Evolutionary conservation across 768 basidiomycete genomes (phyloP).

Genomic region (Gelatoporia subvermispora): DNA sequence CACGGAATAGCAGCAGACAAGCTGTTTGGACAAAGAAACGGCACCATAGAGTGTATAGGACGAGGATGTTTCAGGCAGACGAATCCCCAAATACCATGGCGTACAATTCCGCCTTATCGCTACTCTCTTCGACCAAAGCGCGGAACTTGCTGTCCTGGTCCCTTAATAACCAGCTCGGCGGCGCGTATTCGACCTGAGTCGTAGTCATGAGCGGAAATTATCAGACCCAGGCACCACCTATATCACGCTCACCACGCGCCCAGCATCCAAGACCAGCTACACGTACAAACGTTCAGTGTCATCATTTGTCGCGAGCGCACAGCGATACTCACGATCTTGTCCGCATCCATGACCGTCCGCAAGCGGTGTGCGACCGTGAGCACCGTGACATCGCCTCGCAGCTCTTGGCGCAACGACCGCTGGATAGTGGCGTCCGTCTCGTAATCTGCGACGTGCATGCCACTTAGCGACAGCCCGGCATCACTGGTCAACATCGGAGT

Average conservation of each 20-base stretch:
- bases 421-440: constrained; percentile 53
- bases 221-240: too few relatives aligned
- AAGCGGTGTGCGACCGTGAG: constrained; percentile 55
- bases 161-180: constrained; percentile 18
- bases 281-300: background rate
- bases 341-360: constrained; percentile 52
- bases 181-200: constrained; percentile 33
- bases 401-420: constrained; percentile 42
- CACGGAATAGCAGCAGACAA: too few relatives aligned
- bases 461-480: background rate
- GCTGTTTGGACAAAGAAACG: too few relatives aligned
- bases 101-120: constrained; percentile 19
- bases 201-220: background rate
- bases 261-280: constrained; percentile 40
- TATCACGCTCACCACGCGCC: constrained; percentile 29
- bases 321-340: constrained; percentile 39
- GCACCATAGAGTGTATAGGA: too few relatives aligned
- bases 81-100: constrained; percentile 5
- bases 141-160: constrained; percentile 22
- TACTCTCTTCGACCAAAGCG: constrained; percentile 22
- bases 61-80: too few relatives aligned
- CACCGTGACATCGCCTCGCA: constrained; percentile 38
- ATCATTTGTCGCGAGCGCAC: background rate
- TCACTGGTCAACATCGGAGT: background rate
- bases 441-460: constrained; percentile 34